These are phyloP conservation scores for Zanthoxylum bungeanum DNA, from an alignment of 345 rosid species.

Conservation along the genomic window DNA sequence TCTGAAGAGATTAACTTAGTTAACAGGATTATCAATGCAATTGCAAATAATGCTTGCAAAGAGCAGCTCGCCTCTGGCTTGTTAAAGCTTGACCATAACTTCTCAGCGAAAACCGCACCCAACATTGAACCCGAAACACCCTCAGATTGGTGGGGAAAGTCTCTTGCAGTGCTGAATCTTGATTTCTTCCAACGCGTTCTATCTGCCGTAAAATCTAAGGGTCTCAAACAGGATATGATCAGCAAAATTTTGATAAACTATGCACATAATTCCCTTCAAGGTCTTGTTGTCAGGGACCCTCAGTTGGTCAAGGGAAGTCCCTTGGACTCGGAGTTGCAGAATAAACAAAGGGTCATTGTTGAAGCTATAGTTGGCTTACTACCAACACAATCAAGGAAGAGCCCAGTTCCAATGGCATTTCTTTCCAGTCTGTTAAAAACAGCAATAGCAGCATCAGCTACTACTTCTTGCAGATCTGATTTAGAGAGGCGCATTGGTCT, in stretches of 20 bases:
- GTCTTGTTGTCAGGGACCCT: slow-evolving; percentile 53
- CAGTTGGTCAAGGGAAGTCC: slow-evolving; percentile 55
- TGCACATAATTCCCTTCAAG: slow-evolving; percentile 79
- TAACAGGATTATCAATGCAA: slow-evolving; percentile 58
- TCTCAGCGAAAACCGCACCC: slow-evolving; percentile 35
- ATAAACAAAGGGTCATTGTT: slow-evolving; percentile 69
- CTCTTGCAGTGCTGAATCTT: slow-evolving; percentile 61
- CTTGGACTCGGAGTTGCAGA: slow-evolving; percentile 61
- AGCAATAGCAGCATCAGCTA: slow-evolving; percentile 62
- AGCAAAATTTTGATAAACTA: slow-evolving; percentile 85
- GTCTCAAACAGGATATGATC: slow-evolving; percentile 90
- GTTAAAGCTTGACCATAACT: slow-evolving; percentile 75
- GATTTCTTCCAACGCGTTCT: slow-evolving; percentile 85
- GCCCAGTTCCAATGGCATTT: slow-evolving; percentile 87
- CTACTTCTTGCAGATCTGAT: slow-evolving; percentile 73
- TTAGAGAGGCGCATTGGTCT: slow-evolving; percentile 88
- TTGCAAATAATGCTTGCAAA: slow-evolving; percentile 86
- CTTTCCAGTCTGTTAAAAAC: slow-evolving; percentile 85
- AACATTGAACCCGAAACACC: slow-evolving; percentile 72
- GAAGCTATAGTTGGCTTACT: slow-evolving; percentile 75
- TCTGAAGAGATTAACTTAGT: slow-evolving; percentile 81
- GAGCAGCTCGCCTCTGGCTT: slow-evolving; percentile 97
- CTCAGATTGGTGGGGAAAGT: slow-evolving; percentile 93
- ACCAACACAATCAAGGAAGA: slow-evolving; percentile 87
- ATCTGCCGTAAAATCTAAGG: slow-evolving; percentile 81